Percentiles rank a stretch among this genome's conserved stretches.
Evolutionary conservation across 2,329 filamentous ascomycete species (phyloP).

Genomic region (Onygena corvina): DNA sequence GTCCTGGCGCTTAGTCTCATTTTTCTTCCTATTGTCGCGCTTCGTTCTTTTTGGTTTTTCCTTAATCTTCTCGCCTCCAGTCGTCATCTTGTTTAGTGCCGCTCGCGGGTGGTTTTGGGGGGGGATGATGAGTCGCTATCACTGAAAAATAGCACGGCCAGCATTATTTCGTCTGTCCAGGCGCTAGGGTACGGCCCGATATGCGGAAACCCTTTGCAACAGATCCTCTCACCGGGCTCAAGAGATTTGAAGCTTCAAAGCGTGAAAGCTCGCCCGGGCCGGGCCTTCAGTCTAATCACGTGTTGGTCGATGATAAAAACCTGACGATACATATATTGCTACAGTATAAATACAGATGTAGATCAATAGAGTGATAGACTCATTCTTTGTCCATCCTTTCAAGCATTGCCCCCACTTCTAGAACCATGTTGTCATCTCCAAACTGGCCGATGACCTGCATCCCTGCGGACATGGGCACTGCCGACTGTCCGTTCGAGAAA

Average conservation of each 20-base stretch:
- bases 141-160: slow-evolving; percentile 11
- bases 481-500: not conserved
- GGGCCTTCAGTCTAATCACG: not conserved
- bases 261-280: not conserved
- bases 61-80: slow-evolving; percentile 8
- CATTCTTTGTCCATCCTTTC: slow-evolving; percentile 16
- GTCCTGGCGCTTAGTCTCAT: slow-evolving; percentile 33
- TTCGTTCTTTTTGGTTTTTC: slow-evolving; percentile 30
- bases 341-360: not conserved
- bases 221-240: not conserved
- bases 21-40: slow-evolving; percentile 34
- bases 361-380: not conserved
- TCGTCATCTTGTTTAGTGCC: not conserved
- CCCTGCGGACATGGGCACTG: slow-evolving; percentile 21
- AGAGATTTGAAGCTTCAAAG: not conserved
- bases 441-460: slow-evolving; percentile 40
- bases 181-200: not conserved
- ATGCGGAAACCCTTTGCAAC: not conserved
- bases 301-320: not conserved
- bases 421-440: slow-evolving; percentile 34
- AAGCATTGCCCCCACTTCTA: slow-evolving; percentile 29
- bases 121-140: not conserved
- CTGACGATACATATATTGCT: not conserved
- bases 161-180: slow-evolving; percentile 3
- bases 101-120: not conserved